Evolutionary conservation across 352 stramenopile species (phyloP), one percentile per base, ranked within the genome.

Genomic region (Pythium angustatum): DNA sequence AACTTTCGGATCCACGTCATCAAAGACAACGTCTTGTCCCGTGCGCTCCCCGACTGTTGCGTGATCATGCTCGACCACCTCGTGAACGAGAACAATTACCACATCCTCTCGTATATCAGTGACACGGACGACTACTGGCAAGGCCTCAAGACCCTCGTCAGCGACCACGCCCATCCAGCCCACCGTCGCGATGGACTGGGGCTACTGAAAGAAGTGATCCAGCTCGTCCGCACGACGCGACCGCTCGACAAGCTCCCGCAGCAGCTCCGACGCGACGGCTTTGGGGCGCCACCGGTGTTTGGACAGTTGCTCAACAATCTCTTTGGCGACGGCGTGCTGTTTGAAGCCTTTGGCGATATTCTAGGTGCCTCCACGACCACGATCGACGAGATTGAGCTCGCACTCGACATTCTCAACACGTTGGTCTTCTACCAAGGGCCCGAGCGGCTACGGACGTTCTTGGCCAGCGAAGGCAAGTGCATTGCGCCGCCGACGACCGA

Each of bases 1-100:
- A 95, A 95, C 69, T 95, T 87, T 56, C 86, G 86, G 38, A 93
- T 95, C 62, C 83, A 93, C 54, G 86, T 93, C 56, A 90, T 95
- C 62, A 95, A 93, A 53, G 86, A 95, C 65, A 93, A 92, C 52
- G 79, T 95, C 44, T 48, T 95, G 19, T 85, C 83, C 38, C 81
- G 86, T n/a, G 86, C 82, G 40, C 58, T 95, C 10, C 83, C 84
- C 0, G 86, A 95, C 58, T 78, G 80, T 50, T 85, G 80, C 26
- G 80, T 88, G 34, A 76, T 93, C 48, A 82, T 93, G 75, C 66
- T 95, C 27, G 85, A 93, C 34, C 83, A 91, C 55, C 84, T 95
- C 62, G 60, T 83, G 44, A 93, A 93, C 66, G 86, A 95, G 54
- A 93, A 95, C 73, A 95, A 91, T 62, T 93, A 80, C 62, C 66